Conservation (phyloP, 345 rosid species). For the Sisymbrium irio region DNA sequence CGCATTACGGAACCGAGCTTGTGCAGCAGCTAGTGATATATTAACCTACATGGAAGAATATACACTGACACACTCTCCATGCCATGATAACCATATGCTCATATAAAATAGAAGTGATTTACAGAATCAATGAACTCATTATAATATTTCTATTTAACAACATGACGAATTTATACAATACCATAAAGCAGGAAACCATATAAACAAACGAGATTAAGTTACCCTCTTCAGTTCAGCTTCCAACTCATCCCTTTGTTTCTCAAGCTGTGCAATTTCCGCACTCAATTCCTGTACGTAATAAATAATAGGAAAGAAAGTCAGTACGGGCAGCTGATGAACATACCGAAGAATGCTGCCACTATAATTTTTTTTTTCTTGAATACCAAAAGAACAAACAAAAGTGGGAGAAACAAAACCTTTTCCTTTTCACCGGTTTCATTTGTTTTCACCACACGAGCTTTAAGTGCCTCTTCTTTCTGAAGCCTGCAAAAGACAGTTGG, state of each 20-base stretch:
- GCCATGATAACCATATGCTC: not conserved
- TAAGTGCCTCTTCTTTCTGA: constrained; percentile 88
- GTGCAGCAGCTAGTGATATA: constrained; percentile 85
- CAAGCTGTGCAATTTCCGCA: constrained; percentile 74
- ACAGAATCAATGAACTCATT: not conserved
- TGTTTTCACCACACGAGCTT: constrained; percentile 78
- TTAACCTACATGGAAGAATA: constrained; percentile 58
- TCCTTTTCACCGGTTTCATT: constrained; percentile 74
- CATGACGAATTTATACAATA: not conserved
- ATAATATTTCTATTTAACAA: not conserved
- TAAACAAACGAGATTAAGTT: constrained; percentile 24
- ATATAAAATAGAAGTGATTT: not conserved
- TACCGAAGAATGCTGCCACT: not conserved
- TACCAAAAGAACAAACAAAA: constrained; percentile 3
- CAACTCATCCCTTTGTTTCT: constrained; percentile 78
- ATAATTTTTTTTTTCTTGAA: not conserved
- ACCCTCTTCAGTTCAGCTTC: constrained; percentile 93
- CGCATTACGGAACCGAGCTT: constrained; percentile 72
- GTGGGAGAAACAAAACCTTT: constrained; percentile 45
- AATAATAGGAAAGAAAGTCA: constrained; percentile 19
- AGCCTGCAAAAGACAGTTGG: constrained; percentile 38
- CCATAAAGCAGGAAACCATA: constrained; percentile 9
- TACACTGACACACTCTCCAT: not conserved
- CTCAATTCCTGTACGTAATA: constrained; percentile 62
- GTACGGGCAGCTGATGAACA: constrained; percentile 11